Base-by-base conservation (phyloP, 1,139 yeast genomes). In the Kazachstania sp. region DNA sequence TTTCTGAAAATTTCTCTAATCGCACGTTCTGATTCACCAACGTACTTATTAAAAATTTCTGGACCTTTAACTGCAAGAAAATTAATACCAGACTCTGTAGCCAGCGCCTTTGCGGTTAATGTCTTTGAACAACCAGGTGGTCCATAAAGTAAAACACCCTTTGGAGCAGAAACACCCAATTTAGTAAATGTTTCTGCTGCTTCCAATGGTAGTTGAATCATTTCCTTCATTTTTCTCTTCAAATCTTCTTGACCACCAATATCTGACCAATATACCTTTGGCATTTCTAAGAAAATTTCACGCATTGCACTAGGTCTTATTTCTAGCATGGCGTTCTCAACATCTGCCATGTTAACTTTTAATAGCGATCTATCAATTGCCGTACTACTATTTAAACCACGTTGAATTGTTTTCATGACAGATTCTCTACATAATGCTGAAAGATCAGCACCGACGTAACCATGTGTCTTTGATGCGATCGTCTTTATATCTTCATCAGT, bases 51-150 rank as follows among this genome's bases (percentile, higher is more conserved):
- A 65, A 90, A 86, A 18, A 90, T 79, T 62, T 90, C 97, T 0
- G 97, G 97, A 0, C 97, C 97, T 65, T 90, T 90, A 11, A 90
- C 95, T 0, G 97, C 96, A 50, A 90, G 66, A 62, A 90, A 90
- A 59, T 90, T 90, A 47, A 90, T 75, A 0, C 96, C 97, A 1
- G 96, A 85, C 66, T 90, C 97, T 0, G 96, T 86, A 0, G 97
- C 97, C 34, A 90, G 69, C 0, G 97, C 97, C 62, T 90, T 90
- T 1, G 97, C 97, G 0, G 95, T 86, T 50, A 90, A 69, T 0
- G 97, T 90, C 60, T 90, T 90, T 7, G 97, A 88, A 69, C 97
- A 90, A 7, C 97, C 97, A 0, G 97, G 97, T 1, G 97, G 97
- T 0, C 97, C 97, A 64, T 90, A 90, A 18, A 90, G 70, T 43